Conservation (phyloP, 352 stramenopile genomes). For the Halophytophthora polymorphica region DNA sequence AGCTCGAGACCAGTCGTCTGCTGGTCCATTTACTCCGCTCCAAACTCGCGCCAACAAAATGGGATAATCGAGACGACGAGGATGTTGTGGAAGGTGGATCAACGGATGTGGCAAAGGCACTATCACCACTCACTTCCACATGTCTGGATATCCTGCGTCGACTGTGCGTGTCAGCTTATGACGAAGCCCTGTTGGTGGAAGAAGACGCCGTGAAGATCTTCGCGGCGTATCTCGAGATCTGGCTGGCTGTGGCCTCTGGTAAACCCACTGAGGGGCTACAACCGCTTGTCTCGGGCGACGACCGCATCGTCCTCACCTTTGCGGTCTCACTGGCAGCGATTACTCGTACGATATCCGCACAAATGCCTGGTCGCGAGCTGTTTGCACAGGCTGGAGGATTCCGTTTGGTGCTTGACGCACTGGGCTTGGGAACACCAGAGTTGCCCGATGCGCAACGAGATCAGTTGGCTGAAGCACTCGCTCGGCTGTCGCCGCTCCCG, state of each 20-base stretch:
- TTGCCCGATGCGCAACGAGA: conserved; percentile 14
- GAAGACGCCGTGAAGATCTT: conserved; percentile 42
- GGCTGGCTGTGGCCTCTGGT: conserved; percentile 21
- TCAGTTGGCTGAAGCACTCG: conserved; percentile 19
- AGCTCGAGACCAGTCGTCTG: conserved; percentile 35
- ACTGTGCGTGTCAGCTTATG: conserved; percentile 28
- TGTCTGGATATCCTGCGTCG: conserved; percentile 40
- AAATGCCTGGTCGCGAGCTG: conserved; percentile 21
- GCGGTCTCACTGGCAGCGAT: conserved; percentile 17
- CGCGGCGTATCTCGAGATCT: conserved; percentile 29
- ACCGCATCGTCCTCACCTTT: conserved; percentile 14
- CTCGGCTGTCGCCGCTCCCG: conserved; percentile 12
- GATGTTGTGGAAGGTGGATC: neutral
- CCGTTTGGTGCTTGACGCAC: conserved; percentile 32
- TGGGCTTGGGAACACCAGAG: conserved; percentile 10
- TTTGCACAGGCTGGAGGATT: conserved; percentile 38
- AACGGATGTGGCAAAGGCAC: neutral
- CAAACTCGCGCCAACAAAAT: conserved; percentile 1
- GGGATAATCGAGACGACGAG: conserved; percentile 4
- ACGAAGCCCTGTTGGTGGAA: conserved; percentile 42
- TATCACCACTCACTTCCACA: conserved; percentile 26
- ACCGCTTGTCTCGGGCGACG: conserved; percentile 6
- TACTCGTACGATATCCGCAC: conserved; percentile 13
- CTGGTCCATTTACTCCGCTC: conserved; percentile 41
- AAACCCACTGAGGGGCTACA: conserved; percentile 7